Evolutionary conservation across 805 yeast species (phyloP).

Genomic region (Saccharomycodes ludwigii): DNA sequence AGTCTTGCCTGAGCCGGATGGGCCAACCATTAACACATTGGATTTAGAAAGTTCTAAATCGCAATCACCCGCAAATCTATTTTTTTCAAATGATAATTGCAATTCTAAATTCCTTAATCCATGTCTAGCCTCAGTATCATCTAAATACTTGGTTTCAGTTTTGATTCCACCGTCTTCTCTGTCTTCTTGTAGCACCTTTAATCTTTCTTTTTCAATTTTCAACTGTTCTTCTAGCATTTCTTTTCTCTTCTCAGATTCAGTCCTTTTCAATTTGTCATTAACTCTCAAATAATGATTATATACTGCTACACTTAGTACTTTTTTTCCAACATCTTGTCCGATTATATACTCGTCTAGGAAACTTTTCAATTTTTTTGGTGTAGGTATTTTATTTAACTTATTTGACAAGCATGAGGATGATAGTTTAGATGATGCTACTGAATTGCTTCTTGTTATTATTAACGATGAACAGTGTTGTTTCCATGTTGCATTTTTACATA

Average conservation of each 20-base stretch:
- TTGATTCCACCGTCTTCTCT: conserved; percentile 12
- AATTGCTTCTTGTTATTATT: too few species aligned
- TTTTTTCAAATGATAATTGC: conserved; percentile 18
- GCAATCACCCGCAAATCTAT: conserved; percentile 18
- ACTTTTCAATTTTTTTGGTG: conserved; percentile 34
- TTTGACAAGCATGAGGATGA: too few species aligned
- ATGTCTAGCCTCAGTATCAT: conserved; percentile 20
- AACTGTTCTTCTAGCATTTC: conserved; percentile 13
- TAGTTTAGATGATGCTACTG: too few species aligned
- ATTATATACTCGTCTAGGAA: conserved; percentile 40
- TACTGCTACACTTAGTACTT: conserved; percentile 48
- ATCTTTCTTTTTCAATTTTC: conserved; percentile 3
- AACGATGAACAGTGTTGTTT: too few species aligned
- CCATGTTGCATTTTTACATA: too few species aligned
- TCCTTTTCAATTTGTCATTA: conserved; percentile 27
- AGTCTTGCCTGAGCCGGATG: conserved; percentile 54
- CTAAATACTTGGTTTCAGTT: conserved; percentile 12
- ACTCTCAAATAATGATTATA: conserved; percentile 44
- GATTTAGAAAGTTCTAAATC: conserved; percentile 41
- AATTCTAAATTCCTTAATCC: conserved; percentile 19
- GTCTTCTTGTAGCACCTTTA: conserved; percentile 9
- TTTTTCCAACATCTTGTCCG: conserved; percentile 45
- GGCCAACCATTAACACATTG: conserved; percentile 44
- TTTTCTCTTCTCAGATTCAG: conserved; percentile 18
- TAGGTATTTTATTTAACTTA: conserved; percentile 26